These are phyloP conservation scores for Begonia peltatifolia DNA, from an alignment of 306 rosid species.

Conservation along the genomic window DNA sequence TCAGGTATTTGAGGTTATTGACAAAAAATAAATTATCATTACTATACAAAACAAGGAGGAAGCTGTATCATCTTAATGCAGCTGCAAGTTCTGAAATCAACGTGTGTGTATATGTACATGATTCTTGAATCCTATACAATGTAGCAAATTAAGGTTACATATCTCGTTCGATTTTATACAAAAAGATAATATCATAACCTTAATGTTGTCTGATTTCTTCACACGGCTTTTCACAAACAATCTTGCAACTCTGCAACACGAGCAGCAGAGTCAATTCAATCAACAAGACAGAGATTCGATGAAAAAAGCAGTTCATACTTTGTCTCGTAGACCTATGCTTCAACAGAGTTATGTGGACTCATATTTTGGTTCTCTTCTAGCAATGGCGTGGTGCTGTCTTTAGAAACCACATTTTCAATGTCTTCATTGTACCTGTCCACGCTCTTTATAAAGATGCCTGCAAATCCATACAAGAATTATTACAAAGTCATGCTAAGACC, in stretches of 20 bases:
- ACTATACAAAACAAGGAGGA: too few relatives aligned
- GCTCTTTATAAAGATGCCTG: conserved; percentile 53
- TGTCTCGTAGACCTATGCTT: conserved; percentile 17
- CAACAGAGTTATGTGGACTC: conserved; percentile 10
- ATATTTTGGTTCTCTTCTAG: conserved; percentile 27
- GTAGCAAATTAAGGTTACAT: too few relatives aligned
- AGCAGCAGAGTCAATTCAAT: not conserved
- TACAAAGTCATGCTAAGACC: not conserved
- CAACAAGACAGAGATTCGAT: too few relatives aligned
- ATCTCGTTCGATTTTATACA: too few relatives aligned
- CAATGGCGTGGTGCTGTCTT: conserved; percentile 42
- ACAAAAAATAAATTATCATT: too few relatives aligned
- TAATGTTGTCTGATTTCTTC: not conserved
- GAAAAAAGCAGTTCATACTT: not conserved
- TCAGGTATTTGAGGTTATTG: too few relatives aligned
- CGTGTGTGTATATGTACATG: too few relatives aligned
- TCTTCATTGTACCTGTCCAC: conserved; percentile 26
- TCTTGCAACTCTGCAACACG: not conserved
- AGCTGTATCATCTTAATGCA: too few relatives aligned
- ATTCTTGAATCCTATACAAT: too few relatives aligned
- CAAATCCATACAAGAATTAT: conserved; percentile 3
- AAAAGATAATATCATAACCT: too few relatives aligned
- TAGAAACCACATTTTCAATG: conserved; percentile 21
- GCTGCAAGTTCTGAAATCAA: too few relatives aligned
- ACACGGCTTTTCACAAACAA: not conserved